Evolutionary conservation across 306 rosid species (phyloP).

Genomic region (Prunus padus): DNA sequence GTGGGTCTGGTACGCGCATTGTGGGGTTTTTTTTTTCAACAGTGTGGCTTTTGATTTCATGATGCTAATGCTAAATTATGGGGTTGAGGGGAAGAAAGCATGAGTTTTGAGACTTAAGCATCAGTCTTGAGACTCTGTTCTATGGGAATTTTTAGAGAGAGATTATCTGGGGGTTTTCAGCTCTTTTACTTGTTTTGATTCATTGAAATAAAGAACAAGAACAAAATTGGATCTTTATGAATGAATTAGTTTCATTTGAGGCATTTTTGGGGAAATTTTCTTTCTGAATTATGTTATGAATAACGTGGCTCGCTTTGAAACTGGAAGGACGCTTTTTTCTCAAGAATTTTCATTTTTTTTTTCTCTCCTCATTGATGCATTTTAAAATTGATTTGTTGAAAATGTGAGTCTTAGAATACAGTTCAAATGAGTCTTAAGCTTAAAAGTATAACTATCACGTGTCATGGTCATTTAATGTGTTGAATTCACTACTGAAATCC

Average conservation of each 20-base stretch:
- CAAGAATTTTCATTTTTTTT: not conserved
- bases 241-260: not conserved
- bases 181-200: not conserved
- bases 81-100: not conserved
- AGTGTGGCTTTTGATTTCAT: not conserved
- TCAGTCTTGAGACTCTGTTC: not conserved
- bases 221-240: not conserved
- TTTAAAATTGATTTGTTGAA: not conserved
- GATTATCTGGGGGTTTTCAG: not conserved
- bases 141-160: not conserved
- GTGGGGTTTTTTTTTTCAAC: not conserved
- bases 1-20: constrained; percentile 6
- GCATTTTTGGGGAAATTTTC: not conserved
- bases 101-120: not conserved
- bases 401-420: not conserved
- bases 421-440: not conserved
- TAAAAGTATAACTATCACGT: not conserved
- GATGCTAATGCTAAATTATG: not conserved
- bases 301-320: not conserved
- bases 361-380: not conserved
- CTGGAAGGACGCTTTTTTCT: not conserved
- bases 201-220: not conserved
- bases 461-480: not conserved
- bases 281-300: not conserved
- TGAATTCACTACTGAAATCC: not conserved